Base-by-base conservation (phyloP, 306 rosid genomes). In the Dryas drummondii region DNA sequence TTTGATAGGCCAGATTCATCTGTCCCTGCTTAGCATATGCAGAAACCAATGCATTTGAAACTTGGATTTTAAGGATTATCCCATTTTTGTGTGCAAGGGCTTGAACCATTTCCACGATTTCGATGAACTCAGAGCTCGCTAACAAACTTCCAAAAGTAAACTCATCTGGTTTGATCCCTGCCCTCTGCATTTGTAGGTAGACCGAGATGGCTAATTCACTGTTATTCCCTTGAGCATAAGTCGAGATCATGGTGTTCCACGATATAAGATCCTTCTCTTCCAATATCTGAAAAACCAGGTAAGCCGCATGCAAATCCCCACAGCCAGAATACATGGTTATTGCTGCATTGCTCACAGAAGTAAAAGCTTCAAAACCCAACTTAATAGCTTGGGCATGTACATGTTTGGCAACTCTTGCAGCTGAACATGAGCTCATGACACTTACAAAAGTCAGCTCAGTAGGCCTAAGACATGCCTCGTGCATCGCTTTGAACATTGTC, bases 271-370 rank as follows among this genome's bases (percentile, higher is more conserved):
- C 98, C 72, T 80, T 87, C 51, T 80, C 80, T 63, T 81, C 78
- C 82, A 88, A 79, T 56, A 63, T 78, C 68, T 76, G 86, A 49
- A 92, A 92, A 84, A 87, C 73, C 82, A 63, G 70, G 52, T 11
- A 80, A 48, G 87, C 86, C 16, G 88, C 83, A 48, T 67, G 69
- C 45, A 86, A 78, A 76, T 88, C 86, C 82, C 91, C 83, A 71
- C 79, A 87, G 73, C 82, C 75, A 32, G 93, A 84, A 84, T 90
- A 90, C 97, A 88, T 90, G 53, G 91, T 88, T 82, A 92, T 90
- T 27, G 80, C 83, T 1, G 91, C 89, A 83, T 92, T 90, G 59
- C 87, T 84, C 76, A 88, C 92, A 76, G 85, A 81, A 40, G 81
- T 79, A 79, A 41, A 86, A 50, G 80, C 87, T 84, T 78, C 76